Percentiles rank a stretch among this genome's conserved stretches.
Conservation (phyloP, 352 stramenopile genomes). For the Pythium angustatum region DNA sequence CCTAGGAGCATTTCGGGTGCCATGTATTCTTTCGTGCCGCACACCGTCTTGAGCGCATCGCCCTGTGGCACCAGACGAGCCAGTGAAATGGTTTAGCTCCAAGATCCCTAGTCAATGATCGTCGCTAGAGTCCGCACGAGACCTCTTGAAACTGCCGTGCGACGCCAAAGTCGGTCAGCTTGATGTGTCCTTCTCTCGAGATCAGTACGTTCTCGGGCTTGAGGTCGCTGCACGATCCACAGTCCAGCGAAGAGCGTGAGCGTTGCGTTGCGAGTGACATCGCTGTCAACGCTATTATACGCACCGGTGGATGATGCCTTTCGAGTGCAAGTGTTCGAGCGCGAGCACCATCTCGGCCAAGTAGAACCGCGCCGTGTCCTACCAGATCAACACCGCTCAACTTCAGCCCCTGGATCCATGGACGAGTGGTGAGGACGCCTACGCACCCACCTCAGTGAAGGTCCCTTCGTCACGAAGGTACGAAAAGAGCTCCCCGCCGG, state of each 20-base stretch:
- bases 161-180: conserved; percentile 92
- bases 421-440: no score
- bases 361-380: conserved; percentile 80
- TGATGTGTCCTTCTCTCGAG: conserved; percentile 86
- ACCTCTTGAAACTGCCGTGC: conserved; percentile 70
- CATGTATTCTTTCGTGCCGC: conserved; percentile 88
- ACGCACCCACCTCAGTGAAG: conserved; percentile 62
- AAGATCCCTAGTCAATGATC: no score
- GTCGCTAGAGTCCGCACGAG: no score
- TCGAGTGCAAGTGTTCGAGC: conserved; percentile 73
- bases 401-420: no score
- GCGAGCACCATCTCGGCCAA: conserved; percentile 85
- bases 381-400: no score
- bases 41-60: conserved; percentile 74
- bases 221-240: conserved; percentile 81
- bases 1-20: conserved; percentile 81
- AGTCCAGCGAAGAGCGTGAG: no score
- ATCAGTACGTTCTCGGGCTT: conserved; percentile 94
- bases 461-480: conserved; percentile 67
- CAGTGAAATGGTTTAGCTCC: neutral
- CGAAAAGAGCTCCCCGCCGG: conserved; percentile 79
- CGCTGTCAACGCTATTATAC: no score
- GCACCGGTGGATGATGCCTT: conserved; percentile 86
- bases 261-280: no score
- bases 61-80: no score